These are phyloP conservation scores for Populus hybrid DNA, from an alignment of 441 rosid species.

Conservation along the genomic window DNA sequence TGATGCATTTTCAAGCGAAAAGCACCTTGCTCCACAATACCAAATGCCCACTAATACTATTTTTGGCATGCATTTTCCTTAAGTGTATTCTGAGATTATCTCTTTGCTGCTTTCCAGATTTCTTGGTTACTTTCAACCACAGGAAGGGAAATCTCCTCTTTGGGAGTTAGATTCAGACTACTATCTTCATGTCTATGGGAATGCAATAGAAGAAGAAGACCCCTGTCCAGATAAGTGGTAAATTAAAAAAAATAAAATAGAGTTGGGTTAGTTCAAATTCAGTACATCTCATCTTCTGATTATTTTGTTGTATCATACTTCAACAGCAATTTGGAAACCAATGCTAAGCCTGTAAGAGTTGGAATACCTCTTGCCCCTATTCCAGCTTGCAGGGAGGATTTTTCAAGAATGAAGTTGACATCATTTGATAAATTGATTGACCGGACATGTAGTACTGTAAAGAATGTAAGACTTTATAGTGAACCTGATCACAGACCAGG, in stretches of 20 bases:
- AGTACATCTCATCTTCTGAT: not conserved
- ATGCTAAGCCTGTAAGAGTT: slow-evolving; percentile 39
- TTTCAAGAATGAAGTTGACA: slow-evolving; percentile 79
- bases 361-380: slow-evolving; percentile 68
- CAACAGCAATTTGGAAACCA: slow-evolving; percentile 36
- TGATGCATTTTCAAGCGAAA: too few species aligned
- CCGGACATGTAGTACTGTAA: slow-evolving; percentile 68
- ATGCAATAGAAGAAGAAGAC: slow-evolving; percentile 70
- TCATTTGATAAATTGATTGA: slow-evolving; percentile 90
- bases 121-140: slow-evolving; percentile 91
- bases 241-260: slow-evolving; percentile 14
- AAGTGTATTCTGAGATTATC: slow-evolving; percentile 22
- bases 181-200: slow-evolving; percentile 91
- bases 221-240: slow-evolving; percentile 60
- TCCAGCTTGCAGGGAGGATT: slow-evolving; percentile 94
- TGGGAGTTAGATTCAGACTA: slow-evolving; percentile 99
- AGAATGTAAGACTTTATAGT: slow-evolving; percentile 81
- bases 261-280: slow-evolving; percentile 13
- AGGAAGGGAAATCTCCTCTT: slow-evolving; percentile 95
- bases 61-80: not conserved
- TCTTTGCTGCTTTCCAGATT: slow-evolving; percentile 53
- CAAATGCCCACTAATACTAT: too few species aligned
- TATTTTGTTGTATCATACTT: not conserved
- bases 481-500: slow-evolving; percentile 86
- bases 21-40: too few species aligned